Evolutionary conservation across 2,329 filamentous ascomycete genomes (phyloP).

Genomic region (Fusarium illudens): DNA sequence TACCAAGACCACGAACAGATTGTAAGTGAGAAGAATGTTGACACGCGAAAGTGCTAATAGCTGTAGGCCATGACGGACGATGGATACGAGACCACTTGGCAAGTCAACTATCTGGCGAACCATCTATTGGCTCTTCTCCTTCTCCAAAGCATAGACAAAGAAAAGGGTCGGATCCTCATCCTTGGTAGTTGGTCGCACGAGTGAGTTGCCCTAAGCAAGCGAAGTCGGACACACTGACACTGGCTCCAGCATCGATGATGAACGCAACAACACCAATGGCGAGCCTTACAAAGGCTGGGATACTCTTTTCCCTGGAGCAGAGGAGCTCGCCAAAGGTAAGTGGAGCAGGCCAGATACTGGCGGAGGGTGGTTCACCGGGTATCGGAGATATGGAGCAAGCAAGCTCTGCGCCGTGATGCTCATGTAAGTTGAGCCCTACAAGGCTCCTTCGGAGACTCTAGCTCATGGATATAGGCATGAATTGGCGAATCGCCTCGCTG

Average conservation of each 20-base stretch:
- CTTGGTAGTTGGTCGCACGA: constrained; percentile 48
- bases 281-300: constrained; percentile 38
- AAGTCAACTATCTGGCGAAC: constrained; percentile 47
- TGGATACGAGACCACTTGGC: constrained; percentile 46
- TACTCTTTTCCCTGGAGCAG: constrained; percentile 43
- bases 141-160: constrained; percentile 46
- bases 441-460: not conserved
- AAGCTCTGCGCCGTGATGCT: constrained; percentile 52
- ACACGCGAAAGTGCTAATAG: not conserved
- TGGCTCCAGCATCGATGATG: constrained; percentile 40
- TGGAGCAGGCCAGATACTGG: constrained; percentile 47
- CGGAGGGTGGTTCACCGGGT: constrained; percentile 42
- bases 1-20: constrained; percentile 41
- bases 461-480: constrained; percentile 44
- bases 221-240: constrained; percentile 7
- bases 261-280: constrained; percentile 36
- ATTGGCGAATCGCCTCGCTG: constrained; percentile 45
- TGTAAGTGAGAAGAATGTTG: constrained; percentile 23
- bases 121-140: constrained; percentile 43
- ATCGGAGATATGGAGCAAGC: constrained; percentile 50
- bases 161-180: constrained; percentile 42
- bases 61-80: constrained; percentile 42
- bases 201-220: constrained; percentile 33
- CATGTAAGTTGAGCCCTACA: constrained; percentile 34
- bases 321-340: constrained; percentile 45